Evolutionary conservation across 78 protist species (phyloP).

Genomic region (Emiliania huxleyi): DNA sequence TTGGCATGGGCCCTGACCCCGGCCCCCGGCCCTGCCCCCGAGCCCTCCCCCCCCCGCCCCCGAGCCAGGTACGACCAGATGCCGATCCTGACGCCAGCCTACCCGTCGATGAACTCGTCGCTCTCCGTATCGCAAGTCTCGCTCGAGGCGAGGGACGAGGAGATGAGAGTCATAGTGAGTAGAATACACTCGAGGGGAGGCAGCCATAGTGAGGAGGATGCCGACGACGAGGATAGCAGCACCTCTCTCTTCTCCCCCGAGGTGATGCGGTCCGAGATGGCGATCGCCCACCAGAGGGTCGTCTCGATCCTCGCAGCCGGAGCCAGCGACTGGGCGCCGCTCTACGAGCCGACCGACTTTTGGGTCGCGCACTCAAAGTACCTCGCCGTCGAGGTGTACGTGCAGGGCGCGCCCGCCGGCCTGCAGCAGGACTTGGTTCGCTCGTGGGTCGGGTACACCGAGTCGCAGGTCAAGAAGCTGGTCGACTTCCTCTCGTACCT

Average conservation of each 20-base stretch:
- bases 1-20: too few species aligned
- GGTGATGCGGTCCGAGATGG: constrained; percentile 75
- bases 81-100: constrained; percentile 96
- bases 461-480: not conserved
- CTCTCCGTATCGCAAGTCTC: constrained; percentile 84
- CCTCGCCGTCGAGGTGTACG: constrained; percentile 37
- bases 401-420: not conserved
- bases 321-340: constrained; percentile 25
- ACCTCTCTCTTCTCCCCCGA: constrained; percentile 84
- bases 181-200: too few species aligned
- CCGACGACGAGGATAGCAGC: too few species aligned
- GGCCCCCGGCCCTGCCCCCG: too few species aligned
- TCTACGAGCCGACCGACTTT: constrained; percentile 74
- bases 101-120: constrained; percentile 95
- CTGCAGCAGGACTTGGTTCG: not conserved
- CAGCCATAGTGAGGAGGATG: too few species aligned
- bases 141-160: constrained; percentile 70
- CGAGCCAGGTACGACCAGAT: constrained; percentile 72
- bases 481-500: not conserved
- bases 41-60: too few species aligned
- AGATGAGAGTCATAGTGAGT: too few species aligned
- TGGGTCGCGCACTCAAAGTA: constrained; percentile 58
- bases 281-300: not conserved
- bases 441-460: not conserved
- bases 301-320: not conserved